Conservation (phyloP, 2,329 filamentous ascomycete genomes). For the Fusarium tjaetaba region DNA sequence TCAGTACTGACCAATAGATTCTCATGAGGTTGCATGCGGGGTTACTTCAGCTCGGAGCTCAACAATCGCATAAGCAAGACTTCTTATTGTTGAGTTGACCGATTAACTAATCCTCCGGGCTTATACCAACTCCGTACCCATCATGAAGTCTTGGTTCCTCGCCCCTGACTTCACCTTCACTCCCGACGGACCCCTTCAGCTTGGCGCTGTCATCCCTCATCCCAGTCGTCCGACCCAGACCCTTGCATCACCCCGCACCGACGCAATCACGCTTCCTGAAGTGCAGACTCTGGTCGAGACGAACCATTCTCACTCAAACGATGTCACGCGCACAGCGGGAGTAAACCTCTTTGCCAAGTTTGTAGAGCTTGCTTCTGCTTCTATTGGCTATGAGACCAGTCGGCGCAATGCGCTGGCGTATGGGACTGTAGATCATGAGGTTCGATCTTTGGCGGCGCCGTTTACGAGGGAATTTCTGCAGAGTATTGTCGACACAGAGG, state of each 20-base stretch:
- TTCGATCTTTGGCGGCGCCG: accelerated
- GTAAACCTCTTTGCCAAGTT: not conserved
- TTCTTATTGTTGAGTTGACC: accelerated
- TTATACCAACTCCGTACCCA: accelerated
- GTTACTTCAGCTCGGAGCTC: accelerated
- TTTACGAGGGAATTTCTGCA: not conserved
- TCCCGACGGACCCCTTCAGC: not conserved
- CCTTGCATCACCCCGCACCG: not conserved
- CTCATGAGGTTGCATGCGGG: accelerated
- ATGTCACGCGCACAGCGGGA: not conserved
- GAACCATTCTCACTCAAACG: not conserved
- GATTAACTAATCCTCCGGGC: accelerated
- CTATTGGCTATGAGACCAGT: not conserved
- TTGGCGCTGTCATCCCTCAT: not conserved
- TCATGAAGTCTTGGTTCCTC: not conserved
- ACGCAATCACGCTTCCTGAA: not conserved
- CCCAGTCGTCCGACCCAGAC: not conserved
- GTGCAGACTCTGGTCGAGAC: not conserved
- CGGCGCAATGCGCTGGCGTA: not conserved
- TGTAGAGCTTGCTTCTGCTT: not conserved
- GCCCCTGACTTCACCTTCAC: not conserved
- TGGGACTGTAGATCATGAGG: not conserved
- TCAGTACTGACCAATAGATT: not conserved
- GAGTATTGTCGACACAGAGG: accelerated
- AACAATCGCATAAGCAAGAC: accelerated